Evolutionary conservation across 192 early-diverging fungal genomes (phyloP).

Genomic region (Bifiguratus adelaidae): DNA sequence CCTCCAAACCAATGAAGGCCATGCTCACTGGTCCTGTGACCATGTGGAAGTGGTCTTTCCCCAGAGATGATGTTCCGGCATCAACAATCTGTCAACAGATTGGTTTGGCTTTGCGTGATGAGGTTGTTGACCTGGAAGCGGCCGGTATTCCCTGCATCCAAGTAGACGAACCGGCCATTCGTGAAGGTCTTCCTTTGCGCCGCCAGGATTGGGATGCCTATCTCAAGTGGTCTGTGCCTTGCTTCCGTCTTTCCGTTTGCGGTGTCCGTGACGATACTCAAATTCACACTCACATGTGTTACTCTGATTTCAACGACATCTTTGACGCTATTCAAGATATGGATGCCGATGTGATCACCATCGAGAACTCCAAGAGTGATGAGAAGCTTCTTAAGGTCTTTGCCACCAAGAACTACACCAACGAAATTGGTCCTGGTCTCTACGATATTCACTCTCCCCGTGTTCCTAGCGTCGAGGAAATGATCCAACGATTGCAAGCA

Average conservation of each 20-base stretch:
- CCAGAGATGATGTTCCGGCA: slow-evolving; percentile 92
- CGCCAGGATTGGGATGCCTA: slow-evolving; percentile 78
- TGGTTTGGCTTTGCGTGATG: slow-evolving; percentile 91
- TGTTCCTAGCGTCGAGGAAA: slow-evolving; percentile 83
- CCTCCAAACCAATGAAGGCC: slow-evolving; percentile 91
- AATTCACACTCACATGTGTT: slow-evolving; percentile 99
- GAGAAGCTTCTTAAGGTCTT: slow-evolving; percentile 89
- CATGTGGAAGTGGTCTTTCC: slow-evolving; percentile 98
- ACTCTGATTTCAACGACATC: slow-evolving; percentile 99
- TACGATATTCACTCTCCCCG: slow-evolving; percentile 99
- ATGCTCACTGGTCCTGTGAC: slow-evolving; percentile 99
- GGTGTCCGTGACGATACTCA: slow-evolving; percentile 82
- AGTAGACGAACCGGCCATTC: slow-evolving; percentile 98
- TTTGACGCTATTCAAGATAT: slow-evolving; percentile 85
- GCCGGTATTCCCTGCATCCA: slow-evolving; percentile 93
- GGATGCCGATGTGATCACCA: slow-evolving; percentile 96
- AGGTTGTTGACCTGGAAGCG: slow-evolving; percentile 87
- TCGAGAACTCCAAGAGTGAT: slow-evolving; percentile 97
- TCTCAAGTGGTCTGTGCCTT: slow-evolving; percentile 90
- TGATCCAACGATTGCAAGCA: slow-evolving; percentile 69
- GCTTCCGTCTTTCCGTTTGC: slow-evolving; percentile 84
- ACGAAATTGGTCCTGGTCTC: slow-evolving; percentile 92
- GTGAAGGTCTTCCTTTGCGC: slow-evolving; percentile 95
- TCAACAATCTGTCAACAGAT: slow-evolving; percentile 77
- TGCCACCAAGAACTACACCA: slow-evolving; percentile 70